Evolutionary conservation across 2,329 filamentous ascomycete species (phyloP), one percentile per base, ranked within the genome.

Genomic region (Bipolaris victoriae): DNA sequence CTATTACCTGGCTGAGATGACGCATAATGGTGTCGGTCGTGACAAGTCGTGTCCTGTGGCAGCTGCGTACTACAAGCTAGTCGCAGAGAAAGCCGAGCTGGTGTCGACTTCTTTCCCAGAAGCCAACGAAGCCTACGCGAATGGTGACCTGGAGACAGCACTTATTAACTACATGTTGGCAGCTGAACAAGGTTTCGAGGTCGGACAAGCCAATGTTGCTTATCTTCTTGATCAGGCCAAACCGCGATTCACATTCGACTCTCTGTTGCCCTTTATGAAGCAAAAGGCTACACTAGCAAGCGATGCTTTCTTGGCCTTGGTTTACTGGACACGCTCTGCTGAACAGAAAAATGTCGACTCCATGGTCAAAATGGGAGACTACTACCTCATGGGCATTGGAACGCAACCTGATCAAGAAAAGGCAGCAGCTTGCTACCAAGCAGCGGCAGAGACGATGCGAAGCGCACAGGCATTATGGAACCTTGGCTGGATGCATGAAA

Each of bases 401-500:
- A 86, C 90, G 1, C 31, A 63, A 7, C 69, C 81, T 0, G 90
- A 96, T 64, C 80, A 90, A 16, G 88, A 93, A 67, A 97, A 97
- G 76, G 96, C 96, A 5, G 92, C 93, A 0, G 88, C 90, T 43
- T 99, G 95, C 79, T 99, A 99, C 70, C 89, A 90, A 51, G 90
- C 91, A 3, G 95, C 95, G 1, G 93, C 93, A 0, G 95, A 99
- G 72, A 92, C 90, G 58, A 88, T 94, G 66, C 90, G 92, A 71
- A 96, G 92, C 67, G 95, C 94, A 2, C 96, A 99, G 77, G 95
- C 96, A 13, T 86, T 97, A 55, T 99, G 92, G 86, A 98, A 99
- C 69, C 82, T 99, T 13, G 96, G 95, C 5, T 99, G 95, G 95
- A 98, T 99, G 94, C 92, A 99, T 71, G 95, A 99, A 78, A 97